Evolutionary conservation across 805 yeast genomes (phyloP), one percentile per base, ranked within the genome.

Genomic region (Myxozyma sirexii): DNA sequence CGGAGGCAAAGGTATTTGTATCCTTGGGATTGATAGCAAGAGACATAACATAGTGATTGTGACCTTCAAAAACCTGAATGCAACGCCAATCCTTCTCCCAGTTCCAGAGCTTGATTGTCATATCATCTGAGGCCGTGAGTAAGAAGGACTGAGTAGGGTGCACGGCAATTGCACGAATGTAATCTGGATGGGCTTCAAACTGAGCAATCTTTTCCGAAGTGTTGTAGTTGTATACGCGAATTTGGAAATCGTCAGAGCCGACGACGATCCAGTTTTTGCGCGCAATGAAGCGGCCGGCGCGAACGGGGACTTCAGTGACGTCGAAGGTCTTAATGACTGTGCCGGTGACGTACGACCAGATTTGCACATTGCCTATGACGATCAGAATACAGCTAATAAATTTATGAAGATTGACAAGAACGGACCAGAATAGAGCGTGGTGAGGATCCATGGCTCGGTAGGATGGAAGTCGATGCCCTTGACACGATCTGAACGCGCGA

Each of bases 391-490:
- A 42, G 29, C 26, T 10, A 23, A 21, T 17, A 39, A 17, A 19
- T 6, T 17, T 29, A 13, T 1, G 39, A 31, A 35, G n/a, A 31
- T 13, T 15, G 44, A 29, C 24, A 10, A n/a, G 19, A n/a, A 47
- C 69, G 8, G 48, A 67, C 70, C 72, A 54, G 66, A 64, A 52
- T 69, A 69, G 19, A 67, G 63, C 41, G 72, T 68, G 23, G 65
- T 49, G 43, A 69, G 56, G 41, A 69, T 85, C 98, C 98, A 93
- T 55, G 99, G 98, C 75, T 94, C 99, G 21, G 92, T 80, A 24
- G 99, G 99, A 74, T 94, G 99, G 80, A 94, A 88, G 76, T 94
- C 99, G 71, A 94, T 87, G 51, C 97, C 97, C 76, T 94, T 94
- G 73, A 94, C 97, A 74, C 99, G 86, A 74, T 92, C 97, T 41